These are phyloP conservation scores for Candida ulmi DNA, from an alignment of 805 yeast species.

Conservation along the genomic window DNA sequence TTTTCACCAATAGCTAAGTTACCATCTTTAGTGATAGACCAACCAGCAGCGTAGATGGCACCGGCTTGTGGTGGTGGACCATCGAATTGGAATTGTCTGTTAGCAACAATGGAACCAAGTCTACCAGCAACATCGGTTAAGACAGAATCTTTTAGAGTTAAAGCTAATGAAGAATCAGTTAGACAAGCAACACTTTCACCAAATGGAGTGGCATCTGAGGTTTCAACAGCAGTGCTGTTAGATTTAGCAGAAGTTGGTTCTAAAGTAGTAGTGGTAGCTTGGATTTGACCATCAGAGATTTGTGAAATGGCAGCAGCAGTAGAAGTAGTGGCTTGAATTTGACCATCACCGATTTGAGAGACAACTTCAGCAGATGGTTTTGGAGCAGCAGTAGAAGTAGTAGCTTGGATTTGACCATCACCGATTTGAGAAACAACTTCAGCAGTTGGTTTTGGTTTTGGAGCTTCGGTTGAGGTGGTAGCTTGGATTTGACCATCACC, in stretches of 20 bases:
- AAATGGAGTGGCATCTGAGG: not conserved
- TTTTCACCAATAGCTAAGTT: slow-evolving; percentile 57
- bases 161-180: slow-evolving; percentile 43
- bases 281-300: slow-evolving; percentile 21
- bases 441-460: slow-evolving; percentile 9
- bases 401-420: slow-evolving; percentile 30
- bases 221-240: slow-evolving; percentile 20
- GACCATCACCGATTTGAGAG: slow-evolving; percentile 35
- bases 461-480: slow-evolving; percentile 7
- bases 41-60: slow-evolving; percentile 64
- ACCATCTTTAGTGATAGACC: slow-evolving; percentile 51
- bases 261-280: slow-evolving; percentile 22
- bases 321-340: slow-evolving; percentile 39
- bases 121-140: slow-evolving; percentile 58
- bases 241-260: slow-evolving; percentile 16
- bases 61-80: slow-evolving; percentile 86
- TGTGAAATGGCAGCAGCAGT: slow-evolving; percentile 17
- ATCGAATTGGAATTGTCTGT: slow-evolving; percentile 82
- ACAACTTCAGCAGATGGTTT: no score
- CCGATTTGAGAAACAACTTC: slow-evolving; percentile 19
- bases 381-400: slow-evolving; percentile 25
- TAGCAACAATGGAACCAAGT: slow-evolving; percentile 74
- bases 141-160: slow-evolving; percentile 45
- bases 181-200: slow-evolving; percentile 33
- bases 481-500: slow-evolving; percentile 27